These are phyloP conservation scores for Penicillium sp. DNA, from an alignment of 2,329 filamentous ascomycete species.

Conservation along the genomic window DNA sequence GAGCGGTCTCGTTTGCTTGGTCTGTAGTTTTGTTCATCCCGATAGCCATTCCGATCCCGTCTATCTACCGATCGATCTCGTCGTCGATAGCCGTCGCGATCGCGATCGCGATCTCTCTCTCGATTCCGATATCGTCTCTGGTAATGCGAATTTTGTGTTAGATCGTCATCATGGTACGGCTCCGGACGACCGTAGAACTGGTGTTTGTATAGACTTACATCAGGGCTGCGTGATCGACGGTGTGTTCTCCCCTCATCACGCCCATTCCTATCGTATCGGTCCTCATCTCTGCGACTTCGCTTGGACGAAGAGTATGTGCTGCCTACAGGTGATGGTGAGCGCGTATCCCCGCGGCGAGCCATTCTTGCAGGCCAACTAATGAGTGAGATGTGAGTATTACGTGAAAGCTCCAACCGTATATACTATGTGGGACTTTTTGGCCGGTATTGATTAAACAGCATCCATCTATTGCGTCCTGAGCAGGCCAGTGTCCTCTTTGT, in stretches of 20 bases:
- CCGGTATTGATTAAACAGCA: constrained; percentile 1
- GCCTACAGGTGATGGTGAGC: constrained; percentile 94
- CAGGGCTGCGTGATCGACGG: constrained; percentile 46
- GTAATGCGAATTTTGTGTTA: constrained; percentile 44
- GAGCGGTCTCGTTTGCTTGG: constrained; percentile 59
- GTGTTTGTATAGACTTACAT: constrained; percentile 33
- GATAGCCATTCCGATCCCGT: constrained; percentile 39
- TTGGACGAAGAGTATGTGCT: constrained; percentile 72
- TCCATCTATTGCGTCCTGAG: neutral
- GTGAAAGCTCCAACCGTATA: constrained; percentile 25
- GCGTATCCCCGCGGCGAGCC: constrained; percentile 60
- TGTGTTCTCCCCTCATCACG: constrained; percentile 49
- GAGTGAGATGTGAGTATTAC: constrained; percentile 46
- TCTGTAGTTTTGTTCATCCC: constrained; percentile 62
- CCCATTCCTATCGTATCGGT: constrained; percentile 49
- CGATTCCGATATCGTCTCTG: constrained; percentile 52
- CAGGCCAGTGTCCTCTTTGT: neutral
- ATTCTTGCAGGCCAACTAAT: constrained; percentile 51
- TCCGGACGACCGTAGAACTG: neutral
- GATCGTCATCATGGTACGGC: neutral
- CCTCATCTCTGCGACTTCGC: constrained; percentile 54
- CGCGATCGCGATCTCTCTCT: constrained; percentile 52
- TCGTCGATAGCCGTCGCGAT: constrained; percentile 57
- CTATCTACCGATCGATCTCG: constrained; percentile 65
- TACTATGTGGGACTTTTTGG: neutral